phyloP scores from a whole-genome alignment of 805 yeast genomes.

The Monosporozyma aquatica region DNA sequence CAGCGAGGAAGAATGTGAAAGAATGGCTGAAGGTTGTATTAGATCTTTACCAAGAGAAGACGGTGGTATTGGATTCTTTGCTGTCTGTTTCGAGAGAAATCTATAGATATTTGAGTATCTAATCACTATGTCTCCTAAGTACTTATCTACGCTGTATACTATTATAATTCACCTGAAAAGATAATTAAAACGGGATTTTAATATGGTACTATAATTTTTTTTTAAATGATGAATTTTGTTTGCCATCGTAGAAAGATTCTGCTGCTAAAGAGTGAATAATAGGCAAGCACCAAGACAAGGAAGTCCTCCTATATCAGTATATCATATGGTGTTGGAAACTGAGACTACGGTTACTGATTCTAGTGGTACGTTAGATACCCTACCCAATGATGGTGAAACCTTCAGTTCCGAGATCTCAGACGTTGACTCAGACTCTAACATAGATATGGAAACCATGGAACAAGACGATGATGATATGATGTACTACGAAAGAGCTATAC shows the following conservation, averaged over 20 bases:
- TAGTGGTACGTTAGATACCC: conserved; percentile 7
- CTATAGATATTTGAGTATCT: no score
- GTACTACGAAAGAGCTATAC: conserved; percentile 27
- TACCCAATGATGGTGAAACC: conserved; percentile 7
- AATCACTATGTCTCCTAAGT: no score
- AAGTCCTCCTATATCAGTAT: not conserved
- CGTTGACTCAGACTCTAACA: no score
- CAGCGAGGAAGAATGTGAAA: conserved; percentile 38
- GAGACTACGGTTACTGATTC: not conserved
- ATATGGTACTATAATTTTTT: no score
- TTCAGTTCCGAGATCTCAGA: not conserved
- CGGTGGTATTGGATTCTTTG: conserved; percentile 99
- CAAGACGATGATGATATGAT: conserved; percentile 18
- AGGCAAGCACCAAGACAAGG: not conserved
- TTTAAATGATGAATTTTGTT: no score
- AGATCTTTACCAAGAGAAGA: conserved; percentile 79
- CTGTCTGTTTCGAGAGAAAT: conserved; percentile 65
- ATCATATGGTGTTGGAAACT: not conserved
- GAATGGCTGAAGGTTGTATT: conserved; percentile 76
- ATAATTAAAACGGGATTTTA: no score
- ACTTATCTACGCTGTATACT: no score
- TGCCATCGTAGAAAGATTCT: no score
- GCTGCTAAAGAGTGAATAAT: not conserved
- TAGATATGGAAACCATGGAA: conserved; percentile 6
- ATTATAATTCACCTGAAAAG: no score